A percentile compares a stretch with the other conserved stretches of the same genome.
These are phyloP conservation scores for Saccharomyces hybrid DNA, from an alignment of 1,139 yeast species.

Conservation along the genomic window DNA sequence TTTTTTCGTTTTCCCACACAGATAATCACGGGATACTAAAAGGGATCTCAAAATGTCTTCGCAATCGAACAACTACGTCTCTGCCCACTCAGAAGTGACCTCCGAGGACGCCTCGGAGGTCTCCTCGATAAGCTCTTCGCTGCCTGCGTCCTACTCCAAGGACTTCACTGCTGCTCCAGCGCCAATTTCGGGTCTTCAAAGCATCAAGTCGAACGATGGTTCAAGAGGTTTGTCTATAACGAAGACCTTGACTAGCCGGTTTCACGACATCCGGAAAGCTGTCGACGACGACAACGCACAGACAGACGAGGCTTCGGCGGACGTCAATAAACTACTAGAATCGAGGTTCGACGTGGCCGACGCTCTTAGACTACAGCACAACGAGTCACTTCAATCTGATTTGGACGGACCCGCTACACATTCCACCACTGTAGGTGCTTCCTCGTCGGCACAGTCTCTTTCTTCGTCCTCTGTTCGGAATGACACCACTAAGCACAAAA, in stretches of 20 bases:
- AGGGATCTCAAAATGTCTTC: neutral
- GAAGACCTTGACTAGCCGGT: slow-evolving; percentile 12
- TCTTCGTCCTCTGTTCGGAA: neutral
- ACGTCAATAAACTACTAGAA: slow-evolving; percentile 18
- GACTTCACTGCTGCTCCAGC: neutral
- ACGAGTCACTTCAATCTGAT: slow-evolving; percentile 12
- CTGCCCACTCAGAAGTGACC: neutral
- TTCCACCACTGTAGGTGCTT: neutral
- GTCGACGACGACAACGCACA: slow-evolving; percentile 26
- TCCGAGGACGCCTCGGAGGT: neutral
- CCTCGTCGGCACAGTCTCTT: neutral
- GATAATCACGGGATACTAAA: neutral
- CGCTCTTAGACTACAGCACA: slow-evolving; percentile 22
- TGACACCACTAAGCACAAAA: neutral
- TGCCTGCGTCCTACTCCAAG: neutral
- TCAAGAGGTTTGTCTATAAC: slow-evolving; percentile 8
- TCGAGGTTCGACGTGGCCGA: slow-evolving; percentile 27
- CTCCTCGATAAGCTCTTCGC: neutral
- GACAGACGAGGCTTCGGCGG: slow-evolving; percentile 10
- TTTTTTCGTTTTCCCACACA: neutral
- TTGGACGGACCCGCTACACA: neutral
- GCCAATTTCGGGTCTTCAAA: neutral
- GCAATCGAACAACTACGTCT: neutral
- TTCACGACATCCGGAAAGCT: slow-evolving; percentile 16
- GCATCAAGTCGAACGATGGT: neutral